Evolutionary conservation across 1,139 yeast species (phyloP).

Genomic region (Hyphopichia fennica): DNA sequence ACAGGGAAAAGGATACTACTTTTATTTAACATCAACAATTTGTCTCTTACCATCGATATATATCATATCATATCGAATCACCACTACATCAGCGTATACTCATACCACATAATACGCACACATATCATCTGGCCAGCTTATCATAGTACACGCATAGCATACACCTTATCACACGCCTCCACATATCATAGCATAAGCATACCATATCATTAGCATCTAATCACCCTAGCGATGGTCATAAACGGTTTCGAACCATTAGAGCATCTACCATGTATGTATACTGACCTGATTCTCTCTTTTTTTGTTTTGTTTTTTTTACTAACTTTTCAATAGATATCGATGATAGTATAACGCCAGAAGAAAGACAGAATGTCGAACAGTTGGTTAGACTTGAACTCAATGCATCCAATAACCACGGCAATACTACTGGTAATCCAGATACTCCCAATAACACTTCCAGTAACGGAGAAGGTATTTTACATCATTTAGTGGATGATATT

Average conservation of each 20-base stretch:
- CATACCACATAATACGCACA: no score
- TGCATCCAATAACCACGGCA: background rate
- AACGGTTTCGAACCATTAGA: constrained; percentile 30
- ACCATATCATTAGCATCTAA: no score
- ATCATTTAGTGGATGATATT: constrained; percentile 29
- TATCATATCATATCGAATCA: no score
- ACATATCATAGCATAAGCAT: no score
- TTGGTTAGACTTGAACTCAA: constrained; percentile 30
- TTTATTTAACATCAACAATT: no score
- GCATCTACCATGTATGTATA: constrained; percentile 29
- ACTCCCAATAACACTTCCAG: background rate
- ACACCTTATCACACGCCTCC: no score
- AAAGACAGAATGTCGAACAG: constrained; percentile 35
- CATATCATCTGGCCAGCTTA: no score
- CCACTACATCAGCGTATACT: no score
- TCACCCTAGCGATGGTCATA: constrained; percentile 21
- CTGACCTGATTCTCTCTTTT: background rate
- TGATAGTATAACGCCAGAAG: constrained; percentile 29
- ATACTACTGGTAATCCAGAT: background rate
- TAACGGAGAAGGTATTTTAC: no score
- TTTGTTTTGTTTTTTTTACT: constrained; percentile 6
- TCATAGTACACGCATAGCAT: no score
- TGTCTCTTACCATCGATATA: no score
- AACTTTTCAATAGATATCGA: constrained; percentile 23
- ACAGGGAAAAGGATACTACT: no score